These are phyloP conservation scores for Paramecium sonneborni DNA, from an alignment of 73 alveolate genomes.

Conservation along the genomic window DNA sequence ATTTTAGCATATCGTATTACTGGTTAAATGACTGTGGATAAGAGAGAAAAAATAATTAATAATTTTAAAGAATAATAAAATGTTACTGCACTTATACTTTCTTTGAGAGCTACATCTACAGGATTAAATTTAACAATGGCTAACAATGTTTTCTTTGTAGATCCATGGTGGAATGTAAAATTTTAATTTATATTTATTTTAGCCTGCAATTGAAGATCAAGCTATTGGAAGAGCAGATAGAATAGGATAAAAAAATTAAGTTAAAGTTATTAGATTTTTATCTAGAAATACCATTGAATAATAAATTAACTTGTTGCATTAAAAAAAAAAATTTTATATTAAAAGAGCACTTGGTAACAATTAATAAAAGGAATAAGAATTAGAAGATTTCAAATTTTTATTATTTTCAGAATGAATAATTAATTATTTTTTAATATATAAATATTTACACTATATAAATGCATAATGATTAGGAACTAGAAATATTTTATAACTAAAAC, in stretches of 20 bases:
- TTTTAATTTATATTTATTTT: neutral
- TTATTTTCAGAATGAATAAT: neutral
- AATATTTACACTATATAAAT: neutral
- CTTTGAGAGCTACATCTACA: slow-evolving; percentile 54
- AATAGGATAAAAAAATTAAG: slow-evolving; percentile 52
- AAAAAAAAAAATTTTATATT: neutral
- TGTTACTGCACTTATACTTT: slow-evolving; percentile 36
- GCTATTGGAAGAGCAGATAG: slow-evolving; percentile 67
- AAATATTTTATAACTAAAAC: neutral
- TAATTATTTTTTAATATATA: neutral
- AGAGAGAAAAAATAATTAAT: slow-evolving; percentile 52
- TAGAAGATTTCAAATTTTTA: neutral
- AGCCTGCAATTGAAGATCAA: slow-evolving; percentile 63
- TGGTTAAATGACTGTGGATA: slow-evolving; percentile 59
- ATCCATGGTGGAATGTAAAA: slow-evolving; percentile 67
- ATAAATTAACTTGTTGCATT: neutral
- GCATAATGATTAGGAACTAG: slow-evolving; percentile 17
- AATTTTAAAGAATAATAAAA: neutral
- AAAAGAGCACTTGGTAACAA: neutral
- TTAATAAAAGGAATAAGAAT: neutral
- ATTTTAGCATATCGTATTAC: neutral
- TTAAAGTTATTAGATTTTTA: slow-evolving; percentile 51
- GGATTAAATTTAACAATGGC: slow-evolving; percentile 66
- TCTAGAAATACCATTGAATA: slow-evolving; percentile 19
- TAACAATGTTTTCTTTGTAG: slow-evolving; percentile 56